Evolutionary conservation across 2,329 filamentous ascomycete genomes (phyloP).

Genomic region (Xylaria arbuscula): DNA sequence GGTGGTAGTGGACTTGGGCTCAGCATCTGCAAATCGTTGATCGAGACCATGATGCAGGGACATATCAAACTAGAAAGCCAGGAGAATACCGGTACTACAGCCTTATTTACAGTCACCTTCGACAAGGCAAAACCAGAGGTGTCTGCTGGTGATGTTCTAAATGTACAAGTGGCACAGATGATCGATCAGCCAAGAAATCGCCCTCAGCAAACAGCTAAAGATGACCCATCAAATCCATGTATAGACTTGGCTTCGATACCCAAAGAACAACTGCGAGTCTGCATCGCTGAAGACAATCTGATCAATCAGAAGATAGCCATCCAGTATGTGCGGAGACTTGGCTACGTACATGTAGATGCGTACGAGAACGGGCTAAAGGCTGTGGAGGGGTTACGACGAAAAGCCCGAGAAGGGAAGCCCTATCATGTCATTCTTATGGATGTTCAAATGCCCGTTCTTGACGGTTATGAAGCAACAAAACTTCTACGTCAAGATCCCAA

Average conservation of each 20-base stretch:
- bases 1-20: slow-evolving; percentile 91
- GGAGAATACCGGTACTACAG: slow-evolving; percentile 75
- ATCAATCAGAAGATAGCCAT: slow-evolving; percentile 97
- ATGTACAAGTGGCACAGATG: slow-evolving; percentile 56
- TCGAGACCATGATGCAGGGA: slow-evolving; percentile 91
- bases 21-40: slow-evolving; percentile 93
- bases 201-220: slow-evolving; percentile 54
- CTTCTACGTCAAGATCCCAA: slow-evolving; percentile 81
- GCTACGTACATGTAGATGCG: slow-evolving; percentile 83
- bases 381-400: slow-evolving; percentile 82
- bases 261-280: slow-evolving; percentile 83
- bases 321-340: slow-evolving; percentile 86
- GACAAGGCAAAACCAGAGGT: slow-evolving; percentile 78
- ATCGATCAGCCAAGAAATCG: slow-evolving; percentile 50
- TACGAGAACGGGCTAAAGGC: slow-evolving; percentile 91
- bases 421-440: slow-evolving; percentile 97
- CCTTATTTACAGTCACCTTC: slow-evolving; percentile 86
- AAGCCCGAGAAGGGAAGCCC: slow-evolving; percentile 75
- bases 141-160: slow-evolving; percentile 65
- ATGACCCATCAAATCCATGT: slow-evolving; percentile 58
- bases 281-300: slow-evolving; percentile 93
- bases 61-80: slow-evolving; percentile 84
- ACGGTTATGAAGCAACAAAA: slow-evolving; percentile 91
- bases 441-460: slow-evolving; percentile 93
- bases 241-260: slow-evolving; percentile 78